phyloP scores from a whole-genome alignment of 1,284 basidiomycete genomes.

The Ustilago cynodontis region DNA sequence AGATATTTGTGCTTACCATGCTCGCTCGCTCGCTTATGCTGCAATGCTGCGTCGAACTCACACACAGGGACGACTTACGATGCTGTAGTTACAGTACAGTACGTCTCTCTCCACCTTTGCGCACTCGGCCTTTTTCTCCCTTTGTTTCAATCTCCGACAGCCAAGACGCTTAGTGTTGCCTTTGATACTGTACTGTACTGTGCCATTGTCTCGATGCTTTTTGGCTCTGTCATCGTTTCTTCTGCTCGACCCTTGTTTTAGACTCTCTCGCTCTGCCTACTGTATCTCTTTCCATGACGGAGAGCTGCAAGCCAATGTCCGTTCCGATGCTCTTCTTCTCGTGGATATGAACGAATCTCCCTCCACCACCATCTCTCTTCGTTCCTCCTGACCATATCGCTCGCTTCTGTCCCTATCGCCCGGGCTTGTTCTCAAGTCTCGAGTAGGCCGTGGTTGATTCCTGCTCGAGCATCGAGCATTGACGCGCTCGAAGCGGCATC shows the following conservation, averaged over 20 bases:
- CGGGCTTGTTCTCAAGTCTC: neutral
- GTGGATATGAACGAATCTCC: neutral
- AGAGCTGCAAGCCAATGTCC: neutral
- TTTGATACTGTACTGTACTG: neutral
- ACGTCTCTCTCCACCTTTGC: neutral
- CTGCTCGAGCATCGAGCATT: slow-evolving; percentile 1
- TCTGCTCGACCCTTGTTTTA: neutral
- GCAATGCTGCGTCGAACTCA: neutral
- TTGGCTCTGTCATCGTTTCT: slow-evolving; percentile 18
- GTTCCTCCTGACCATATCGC: neutral
- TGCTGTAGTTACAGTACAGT: too few species aligned
- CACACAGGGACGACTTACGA: neutral
- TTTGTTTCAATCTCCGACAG: slow-evolving; percentile 16
- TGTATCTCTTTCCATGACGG: too few species aligned
- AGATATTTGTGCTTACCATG: neutral
- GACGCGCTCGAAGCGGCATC: neutral
- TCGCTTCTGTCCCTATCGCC: neutral
- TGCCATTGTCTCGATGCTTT: neutral
- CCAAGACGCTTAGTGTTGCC: slow-evolving; percentile 15
- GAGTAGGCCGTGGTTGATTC: slow-evolving; percentile 12
- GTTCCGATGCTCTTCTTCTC: neutral
- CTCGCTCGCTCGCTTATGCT: neutral
- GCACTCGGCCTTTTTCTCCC: slow-evolving; percentile 1
- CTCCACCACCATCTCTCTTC: neutral
- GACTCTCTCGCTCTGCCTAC: neutral